Percentiles rank a stretch among this genome's conserved stretches.
phyloP scores from a whole-genome alignment of 352 stramenopile species.

The Phytopythium montanum region DNA sequence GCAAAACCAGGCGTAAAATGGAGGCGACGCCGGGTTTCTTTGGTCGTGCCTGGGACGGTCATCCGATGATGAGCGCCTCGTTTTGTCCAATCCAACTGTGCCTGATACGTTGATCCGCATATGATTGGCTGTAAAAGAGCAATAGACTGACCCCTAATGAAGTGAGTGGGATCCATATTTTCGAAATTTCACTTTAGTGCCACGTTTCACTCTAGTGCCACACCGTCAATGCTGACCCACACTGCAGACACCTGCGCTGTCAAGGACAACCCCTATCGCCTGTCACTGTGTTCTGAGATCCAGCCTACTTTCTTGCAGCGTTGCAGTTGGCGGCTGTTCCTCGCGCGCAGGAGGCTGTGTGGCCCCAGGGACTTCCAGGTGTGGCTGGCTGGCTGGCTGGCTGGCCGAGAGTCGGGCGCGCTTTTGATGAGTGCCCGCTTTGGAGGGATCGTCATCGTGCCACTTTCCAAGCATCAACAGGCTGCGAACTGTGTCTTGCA shows the following conservation, averaged over 20 bases:
- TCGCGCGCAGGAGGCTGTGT: background rate
- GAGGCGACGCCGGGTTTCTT: background rate
- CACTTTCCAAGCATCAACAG: background rate
- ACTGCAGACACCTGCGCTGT: background rate
- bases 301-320: background rate
- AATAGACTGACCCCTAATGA: background rate
- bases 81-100: background rate
- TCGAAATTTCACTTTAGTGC: conserved; percentile 1
- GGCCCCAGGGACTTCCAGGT: background rate
- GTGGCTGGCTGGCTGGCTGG: too few relatives aligned
- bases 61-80: background rate
- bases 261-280: too few relatives aligned
- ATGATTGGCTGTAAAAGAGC: background rate
- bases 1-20: background rate
- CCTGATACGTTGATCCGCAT: background rate
- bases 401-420: background rate
- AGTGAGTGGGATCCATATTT: background rate
- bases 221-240: background rate
- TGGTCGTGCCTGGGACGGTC: background rate
- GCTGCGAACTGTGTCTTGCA: background rate
- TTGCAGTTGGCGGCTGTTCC: background rate
- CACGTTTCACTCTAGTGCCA: background rate
- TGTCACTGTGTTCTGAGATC: background rate
- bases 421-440: background rate
- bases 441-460: background rate